Evolutionary conservation across 2,329 filamentous ascomycete species (phyloP), one percentile per base, ranked within the genome.

Genomic region (Chaetomium strumarium): DNA sequence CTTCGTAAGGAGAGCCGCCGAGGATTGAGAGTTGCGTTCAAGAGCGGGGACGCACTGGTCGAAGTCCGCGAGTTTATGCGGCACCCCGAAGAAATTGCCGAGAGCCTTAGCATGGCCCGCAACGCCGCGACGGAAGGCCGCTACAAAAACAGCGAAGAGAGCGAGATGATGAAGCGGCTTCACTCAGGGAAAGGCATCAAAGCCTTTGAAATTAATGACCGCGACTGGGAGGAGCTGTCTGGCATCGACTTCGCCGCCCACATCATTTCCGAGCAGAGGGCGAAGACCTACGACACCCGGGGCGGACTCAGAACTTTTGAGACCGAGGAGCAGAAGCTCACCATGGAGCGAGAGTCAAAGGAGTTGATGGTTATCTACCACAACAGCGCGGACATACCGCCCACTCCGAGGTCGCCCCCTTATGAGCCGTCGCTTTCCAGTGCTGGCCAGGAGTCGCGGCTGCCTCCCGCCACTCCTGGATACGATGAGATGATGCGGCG

Each of bases 1-100:
- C 71, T 89, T 5, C 81, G 86, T 34, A 90, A 89, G 62, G 86
- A 90, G 64, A 77, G 81, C 53, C 79, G 87, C 45, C 78, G 85
- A 34, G 41, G 85, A 57, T 72, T 90, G 19, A 78, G 83, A 12
- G 88, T 92, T 6, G 78, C 72, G 7, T 92, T 86, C 76, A 87
- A 84, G 63, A 76, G 81, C 0, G 86, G 85, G 46, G 72, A 78
- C 16, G 78, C 82, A 30, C 75, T 92, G 30, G 83, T 83, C 1
- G 74, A 87, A 59, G 73, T 89, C 50, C 79, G 80, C 57, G 72
- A 84, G 46, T 90, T 91, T 69, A 81, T 83, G 50, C 86, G 88
- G 61, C 84, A 89, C 1, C 86, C 49, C 78, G 86, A 51, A 79
- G 62, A 62, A 47, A 60, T 62, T 10, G 57, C 46, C 24, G 49